These are phyloP conservation scores for Mucor mucedo DNA, from an alignment of 371 early-diverging fungal species.

Conservation along the genomic window DNA sequence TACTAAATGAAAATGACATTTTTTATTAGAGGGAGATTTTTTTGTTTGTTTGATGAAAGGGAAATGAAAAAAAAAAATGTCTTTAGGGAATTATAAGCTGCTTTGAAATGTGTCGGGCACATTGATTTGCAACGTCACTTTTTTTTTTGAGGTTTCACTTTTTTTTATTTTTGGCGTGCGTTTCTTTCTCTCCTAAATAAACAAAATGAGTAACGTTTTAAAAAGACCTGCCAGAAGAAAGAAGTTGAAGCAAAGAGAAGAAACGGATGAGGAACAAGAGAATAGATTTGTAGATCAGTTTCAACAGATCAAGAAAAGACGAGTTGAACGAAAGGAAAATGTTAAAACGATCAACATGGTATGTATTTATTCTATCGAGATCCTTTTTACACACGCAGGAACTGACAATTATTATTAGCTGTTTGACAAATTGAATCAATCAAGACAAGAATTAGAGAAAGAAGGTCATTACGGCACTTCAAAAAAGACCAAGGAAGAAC, in stretches of 20 bases:
- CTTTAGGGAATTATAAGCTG: background rate
- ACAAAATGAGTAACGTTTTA: background rate
- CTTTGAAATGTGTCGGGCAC: background rate
- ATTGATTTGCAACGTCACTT: background rate
- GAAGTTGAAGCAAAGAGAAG: background rate
- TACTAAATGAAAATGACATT: slow-evolving; percentile 44
- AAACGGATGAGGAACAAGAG: background rate
- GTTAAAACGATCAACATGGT: background rate
- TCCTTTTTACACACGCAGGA: background rate
- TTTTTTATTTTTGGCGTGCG: background rate
- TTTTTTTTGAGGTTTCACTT: background rate
- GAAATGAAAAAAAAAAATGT: slow-evolving; percentile 16
- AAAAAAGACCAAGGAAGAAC: background rate
- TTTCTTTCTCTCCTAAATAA: background rate
- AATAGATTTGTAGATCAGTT: background rate
- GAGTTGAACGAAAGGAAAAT: background rate
- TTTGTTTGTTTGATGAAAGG: background rate
- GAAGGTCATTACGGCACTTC: background rate
- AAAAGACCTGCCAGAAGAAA: background rate
- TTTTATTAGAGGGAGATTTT: background rate
- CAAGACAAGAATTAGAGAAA: background rate
- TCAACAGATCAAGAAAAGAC: background rate
- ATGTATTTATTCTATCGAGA: background rate
- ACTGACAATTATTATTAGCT: background rate
- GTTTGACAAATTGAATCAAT: background rate